Evolutionary conservation across 768 basidiomycete species (phyloP).

Genomic region (Lepiota brunneoincarnata): DNA sequence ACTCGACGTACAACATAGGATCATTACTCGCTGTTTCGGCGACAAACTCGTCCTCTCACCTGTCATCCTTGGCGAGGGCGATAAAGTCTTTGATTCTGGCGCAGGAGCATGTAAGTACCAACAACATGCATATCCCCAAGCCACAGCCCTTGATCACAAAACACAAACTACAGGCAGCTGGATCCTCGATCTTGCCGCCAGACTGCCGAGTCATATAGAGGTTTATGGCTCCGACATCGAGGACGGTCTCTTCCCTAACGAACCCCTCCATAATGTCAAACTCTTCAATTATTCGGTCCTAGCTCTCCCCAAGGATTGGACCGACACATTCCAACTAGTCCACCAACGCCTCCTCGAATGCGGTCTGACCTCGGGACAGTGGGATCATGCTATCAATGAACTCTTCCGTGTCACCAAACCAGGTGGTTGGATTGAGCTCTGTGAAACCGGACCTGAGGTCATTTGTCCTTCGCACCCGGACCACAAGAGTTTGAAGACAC

Average conservation of each 20-base stretch:
- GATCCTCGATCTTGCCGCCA: conserved; percentile 17
- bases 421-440: conserved; percentile 13
- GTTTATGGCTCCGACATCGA: conserved; percentile 20
- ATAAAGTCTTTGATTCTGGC: conserved; percentile 12
- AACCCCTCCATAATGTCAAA: conserved; percentile 9
- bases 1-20: conserved; percentile 13
- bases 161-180: conserved; percentile 18
- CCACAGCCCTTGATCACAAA: background rate
- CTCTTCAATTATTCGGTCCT: conserved; percentile 8
- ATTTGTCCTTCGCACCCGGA: conserved; percentile 9
- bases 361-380: conserved; percentile 10
- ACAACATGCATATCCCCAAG: background rate
- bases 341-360: conserved; percentile 13
- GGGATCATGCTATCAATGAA: conserved; percentile 7
- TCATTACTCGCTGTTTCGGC: conserved; percentile 10
- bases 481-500: conserved; percentile 8
- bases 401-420: conserved; percentile 11
- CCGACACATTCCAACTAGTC: conserved; percentile 7
- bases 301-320: conserved; percentile 11
- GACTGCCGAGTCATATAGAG: conserved; percentile 9
- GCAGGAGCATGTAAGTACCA: conserved; percentile 11
- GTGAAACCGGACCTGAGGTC: conserved; percentile 9
- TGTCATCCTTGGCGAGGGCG: conserved; percentile 1
- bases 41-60: conserved; percentile 10
- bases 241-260: conserved; percentile 18